Percentiles rank a stretch among this genome's conserved stretches.
Evolutionary conservation across 2,329 filamentous ascomycete species (phyloP).

Genomic region (Grosmannia clavigera): DNA sequence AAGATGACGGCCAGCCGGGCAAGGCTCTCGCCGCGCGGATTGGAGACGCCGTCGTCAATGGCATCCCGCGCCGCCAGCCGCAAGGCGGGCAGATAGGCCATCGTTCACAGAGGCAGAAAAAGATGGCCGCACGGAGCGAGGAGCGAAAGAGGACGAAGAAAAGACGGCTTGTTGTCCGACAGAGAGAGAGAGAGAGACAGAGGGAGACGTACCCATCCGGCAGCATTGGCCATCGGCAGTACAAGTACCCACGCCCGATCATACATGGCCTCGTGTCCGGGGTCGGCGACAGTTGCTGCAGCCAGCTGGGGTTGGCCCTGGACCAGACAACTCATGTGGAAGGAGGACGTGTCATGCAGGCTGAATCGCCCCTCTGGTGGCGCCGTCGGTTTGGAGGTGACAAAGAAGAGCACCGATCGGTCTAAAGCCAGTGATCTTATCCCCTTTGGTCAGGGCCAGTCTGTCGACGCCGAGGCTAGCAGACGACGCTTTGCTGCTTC

Average conservation of each 20-base stretch:
- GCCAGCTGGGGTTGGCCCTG: not conserved
- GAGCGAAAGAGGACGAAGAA: not conserved
- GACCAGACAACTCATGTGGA: not conserved
- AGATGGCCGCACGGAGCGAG: not conserved
- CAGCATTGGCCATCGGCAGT: not conserved
- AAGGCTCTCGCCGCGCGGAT: conserved; percentile 8
- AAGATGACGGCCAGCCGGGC: conserved; percentile 9
- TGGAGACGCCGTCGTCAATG: conserved; percentile 10
- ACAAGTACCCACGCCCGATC: not conserved
- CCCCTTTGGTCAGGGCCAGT: not conserved
- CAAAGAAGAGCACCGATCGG: not conserved
- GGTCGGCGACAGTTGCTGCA: no score
- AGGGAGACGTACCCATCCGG: not conserved
- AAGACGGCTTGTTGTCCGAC: not conserved
- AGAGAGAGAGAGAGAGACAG: not conserved
- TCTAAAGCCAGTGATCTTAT: not conserved
- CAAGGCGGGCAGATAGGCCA: not conserved
- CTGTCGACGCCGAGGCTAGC: not conserved
- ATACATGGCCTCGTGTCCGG: no score
- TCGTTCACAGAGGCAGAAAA: not conserved
- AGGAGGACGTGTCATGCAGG: not conserved
- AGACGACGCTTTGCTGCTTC: not conserved
- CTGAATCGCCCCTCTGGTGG: not conserved
- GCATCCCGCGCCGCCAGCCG: conserved; percentile 17
- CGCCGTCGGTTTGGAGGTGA: not conserved